A percentile compares a stretch with the other conserved stretches of the same genome.
Evolutionary conservation across 768 basidiomycete species (phyloP).

Genomic region (Trametes punicea): DNA sequence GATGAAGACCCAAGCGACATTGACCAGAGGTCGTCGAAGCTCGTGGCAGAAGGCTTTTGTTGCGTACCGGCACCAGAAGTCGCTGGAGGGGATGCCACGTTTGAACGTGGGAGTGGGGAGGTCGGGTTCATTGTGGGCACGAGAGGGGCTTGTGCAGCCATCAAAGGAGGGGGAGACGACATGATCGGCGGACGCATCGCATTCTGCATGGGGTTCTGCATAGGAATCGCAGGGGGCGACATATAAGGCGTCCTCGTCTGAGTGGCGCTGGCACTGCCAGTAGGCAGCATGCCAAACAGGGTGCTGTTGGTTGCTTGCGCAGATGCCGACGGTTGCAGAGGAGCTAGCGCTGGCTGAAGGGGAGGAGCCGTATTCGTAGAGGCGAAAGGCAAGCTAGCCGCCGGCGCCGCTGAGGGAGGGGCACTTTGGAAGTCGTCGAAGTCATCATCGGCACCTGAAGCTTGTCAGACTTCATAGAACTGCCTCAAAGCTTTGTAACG

Average conservation of each 20-base stretch:
- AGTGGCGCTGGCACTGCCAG: neutral
- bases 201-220: conserved; percentile 17
- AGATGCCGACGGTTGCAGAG: conserved; percentile 11
- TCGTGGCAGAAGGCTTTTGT: conserved; percentile 34
- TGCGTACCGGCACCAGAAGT: conserved; percentile 21
- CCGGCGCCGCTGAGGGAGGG: conserved; percentile 37
- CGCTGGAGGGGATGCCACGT: conserved; percentile 19
- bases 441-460: conserved; percentile 58
- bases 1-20: conserved; percentile 61
- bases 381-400: neutral
- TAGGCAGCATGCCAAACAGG: conserved; percentile 17
- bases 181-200: conserved; percentile 6
- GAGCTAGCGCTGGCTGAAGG: neutral
- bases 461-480: neutral
- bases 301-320: conserved; percentile 10
- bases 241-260: conserved; percentile 14
- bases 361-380: conserved; percentile 1
- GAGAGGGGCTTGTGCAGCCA: neutral
- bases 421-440: conserved; percentile 85
- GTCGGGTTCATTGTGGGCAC: conserved; percentile 22
- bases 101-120: conserved; percentile 30
- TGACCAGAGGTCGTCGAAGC: conserved; percentile 87
- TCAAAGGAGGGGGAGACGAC: conserved; percentile 10
- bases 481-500: neutral
- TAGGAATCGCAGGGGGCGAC: conserved; percentile 21